Conservation (phyloP, 2,329 filamentous ascomycete genomes). For the Penicillium sp. region DNA sequence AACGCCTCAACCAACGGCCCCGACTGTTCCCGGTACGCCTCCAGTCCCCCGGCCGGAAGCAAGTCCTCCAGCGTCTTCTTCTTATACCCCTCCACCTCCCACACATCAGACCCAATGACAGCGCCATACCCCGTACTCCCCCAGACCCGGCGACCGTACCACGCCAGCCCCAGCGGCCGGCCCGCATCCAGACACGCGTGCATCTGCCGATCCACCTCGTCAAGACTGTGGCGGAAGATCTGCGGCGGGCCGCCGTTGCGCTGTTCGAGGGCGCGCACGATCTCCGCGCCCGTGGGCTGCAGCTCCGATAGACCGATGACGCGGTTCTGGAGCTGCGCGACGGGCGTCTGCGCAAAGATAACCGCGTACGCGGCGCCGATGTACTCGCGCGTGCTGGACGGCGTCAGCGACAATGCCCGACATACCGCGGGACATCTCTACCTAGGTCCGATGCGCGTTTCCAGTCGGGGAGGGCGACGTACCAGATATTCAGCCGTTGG, state of each 20-base stretch:
- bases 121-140: conserved; percentile 8
- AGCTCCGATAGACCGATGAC: conserved; percentile 14
- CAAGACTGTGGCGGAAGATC: conserved; percentile 7
- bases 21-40: background rate
- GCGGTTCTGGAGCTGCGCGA: conserved; percentile 7
- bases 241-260: conserved; percentile 3
- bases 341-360: conserved; percentile 17
- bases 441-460: too few relatives aligned
- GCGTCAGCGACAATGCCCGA: too few relatives aligned
- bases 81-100: conserved; percentile 13
- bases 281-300: conserved; percentile 12
- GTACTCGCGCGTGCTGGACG: conserved; percentile 18
- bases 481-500: conserved; percentile 16
- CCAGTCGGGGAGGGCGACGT: too few relatives aligned
- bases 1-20: background rate
- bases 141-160: conserved; percentile 20
- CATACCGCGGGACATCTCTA: too few relatives aligned
- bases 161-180: conserved; percentile 5
- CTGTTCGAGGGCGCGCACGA: conserved; percentile 9
- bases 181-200: conserved; percentile 1
- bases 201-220: conserved; percentile 7
- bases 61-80: conserved; percentile 8
- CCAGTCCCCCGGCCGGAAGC: background rate
- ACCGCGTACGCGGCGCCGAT: conserved; percentile 17
- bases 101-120: conserved; percentile 14